Base-by-base conservation (phyloP, 2,329 filamentous ascomycete species). In the Mollisiaceae sp. region DNA sequence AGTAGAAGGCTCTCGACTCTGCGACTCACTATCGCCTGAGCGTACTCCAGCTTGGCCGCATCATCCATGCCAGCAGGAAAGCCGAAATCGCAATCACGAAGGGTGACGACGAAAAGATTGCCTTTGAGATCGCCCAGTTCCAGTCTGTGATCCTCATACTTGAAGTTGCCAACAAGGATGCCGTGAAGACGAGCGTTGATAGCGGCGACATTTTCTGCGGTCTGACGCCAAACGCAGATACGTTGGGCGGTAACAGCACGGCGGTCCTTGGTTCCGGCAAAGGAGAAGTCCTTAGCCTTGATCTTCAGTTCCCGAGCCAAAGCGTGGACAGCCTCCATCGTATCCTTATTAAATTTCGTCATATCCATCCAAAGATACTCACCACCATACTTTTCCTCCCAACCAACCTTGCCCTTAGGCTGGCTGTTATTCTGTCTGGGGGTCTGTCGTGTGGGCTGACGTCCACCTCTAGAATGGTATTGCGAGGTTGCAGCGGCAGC, bases 81-180 rank as follows among this genome's bases (percentile, higher is more conserved):
- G 20, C 67, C 68, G 67, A 95, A 88, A 59, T 86, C 82, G 74
- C 92, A 96, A 73, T 97, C 92, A 71, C 97, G 92, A 60, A 98
- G 85, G 0, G 93, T 94, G 73, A 99, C 94, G 67, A 91, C 86
- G 76, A 99, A 99, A 77, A 97, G 91, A 72, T 99, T 99, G 15
- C 96, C 95, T 4, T 82, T 81, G 45, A 97, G 85, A 69, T 97
- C 91, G 12, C 95, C 95, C 0, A 99, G 85, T 70, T 91, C 88
- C 18, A 99, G 84, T 0, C 89, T 86, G 32, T 89, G 81, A 36
- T 86, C 83, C 67, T 87, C 84, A 79, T 97, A 92, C 74, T 90
- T 86, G 76, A 94, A 97, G 75, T 97, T 91, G 2, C 94, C 94
- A 27, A 97, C 82, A 61, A 82, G 82, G 66, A 84, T 87, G 81